phyloP scores from a whole-genome alignment of 2,329 filamentous ascomycete genomes.

The Moelleriella libera region DNA sequence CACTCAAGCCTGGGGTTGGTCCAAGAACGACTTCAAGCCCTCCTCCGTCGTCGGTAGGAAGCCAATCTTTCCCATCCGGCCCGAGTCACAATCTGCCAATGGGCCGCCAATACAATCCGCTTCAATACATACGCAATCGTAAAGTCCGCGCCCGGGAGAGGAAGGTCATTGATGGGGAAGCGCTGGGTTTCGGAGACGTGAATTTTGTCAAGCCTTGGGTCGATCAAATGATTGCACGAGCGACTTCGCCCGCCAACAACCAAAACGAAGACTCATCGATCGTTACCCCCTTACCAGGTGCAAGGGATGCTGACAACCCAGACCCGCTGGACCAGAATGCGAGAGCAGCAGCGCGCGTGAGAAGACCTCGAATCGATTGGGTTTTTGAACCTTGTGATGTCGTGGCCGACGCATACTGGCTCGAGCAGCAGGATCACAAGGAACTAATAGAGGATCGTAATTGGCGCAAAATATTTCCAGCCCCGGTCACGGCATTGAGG shows the following conservation, averaged over 20 bases:
- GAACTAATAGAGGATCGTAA: constrained; percentile 66
- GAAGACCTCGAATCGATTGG: constrained; percentile 74
- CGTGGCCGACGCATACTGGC: constrained; percentile 81
- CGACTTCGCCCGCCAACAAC: constrained; percentile 12
- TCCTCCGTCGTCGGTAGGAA: constrained; percentile 21
- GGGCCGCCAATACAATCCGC: constrained; percentile 71
- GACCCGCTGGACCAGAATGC: constrained; percentile 27
- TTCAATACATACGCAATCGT: constrained; percentile 85
- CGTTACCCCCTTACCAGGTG: constrained; percentile 31
- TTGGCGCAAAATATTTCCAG: constrained; percentile 58
- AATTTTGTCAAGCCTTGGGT: constrained; percentile 64
- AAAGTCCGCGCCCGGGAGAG: constrained; percentile 72
- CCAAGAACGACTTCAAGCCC: constrained; percentile 26
- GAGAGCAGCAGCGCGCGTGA: constrained; percentile 41
- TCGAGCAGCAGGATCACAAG: constrained; percentile 72
- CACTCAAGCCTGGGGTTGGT: constrained; percentile 38
- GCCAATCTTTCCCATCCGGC: constrained; percentile 15
- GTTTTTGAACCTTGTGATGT: constrained; percentile 69
- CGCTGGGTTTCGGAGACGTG: constrained; percentile 64
- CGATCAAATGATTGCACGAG: constrained; percentile 39
- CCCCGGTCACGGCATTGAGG: constrained; percentile 13
- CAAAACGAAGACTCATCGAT: constrained; percentile 9
- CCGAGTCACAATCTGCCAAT: constrained; percentile 21
- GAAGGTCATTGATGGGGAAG: constrained; percentile 57
- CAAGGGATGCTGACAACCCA: constrained; percentile 28